Conservation (phyloP, 306 rosid species). For the Sindora glabra region DNA sequence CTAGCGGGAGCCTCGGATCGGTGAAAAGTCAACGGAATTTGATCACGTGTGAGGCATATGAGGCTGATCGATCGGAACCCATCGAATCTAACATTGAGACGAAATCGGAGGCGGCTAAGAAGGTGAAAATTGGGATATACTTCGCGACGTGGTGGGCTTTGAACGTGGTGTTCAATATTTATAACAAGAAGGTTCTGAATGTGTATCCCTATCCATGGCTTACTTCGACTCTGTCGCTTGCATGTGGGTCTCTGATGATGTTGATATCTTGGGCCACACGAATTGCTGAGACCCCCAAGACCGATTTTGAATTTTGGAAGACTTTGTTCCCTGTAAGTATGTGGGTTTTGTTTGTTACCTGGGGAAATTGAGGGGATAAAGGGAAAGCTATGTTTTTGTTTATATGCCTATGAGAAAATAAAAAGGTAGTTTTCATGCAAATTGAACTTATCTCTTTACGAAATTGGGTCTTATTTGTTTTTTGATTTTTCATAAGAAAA, state of each 20-base stretch:
- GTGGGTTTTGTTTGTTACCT: slow-evolving; percentile 36
- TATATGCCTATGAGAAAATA: background rate
- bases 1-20: slow-evolving; percentile 25
- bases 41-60: slow-evolving; percentile 58
- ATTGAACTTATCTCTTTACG: too few species aligned
- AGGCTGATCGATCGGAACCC: slow-evolving; percentile 65
- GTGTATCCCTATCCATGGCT: slow-evolving; percentile 97
- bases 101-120: slow-evolving; percentile 59
- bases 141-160: slow-evolving; percentile 97
- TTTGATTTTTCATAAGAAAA: too few species aligned
- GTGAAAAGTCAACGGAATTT: slow-evolving; percentile 14
- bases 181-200: slow-evolving; percentile 95
- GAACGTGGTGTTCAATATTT: slow-evolving; percentile 93
- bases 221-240: slow-evolving; percentile 90
- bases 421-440: background rate
- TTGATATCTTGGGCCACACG: slow-evolving; percentile 79
- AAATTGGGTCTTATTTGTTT: background rate
- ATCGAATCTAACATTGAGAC: slow-evolving; percentile 29
- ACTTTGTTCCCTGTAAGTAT: slow-evolving; percentile 82
- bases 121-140: slow-evolving; percentile 77
- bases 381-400: slow-evolving; percentile 28
- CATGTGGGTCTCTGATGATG: slow-evolving; percentile 95
- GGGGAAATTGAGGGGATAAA: slow-evolving; percentile 19
- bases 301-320: slow-evolving; percentile 93
- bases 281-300: slow-evolving; percentile 86